Conservation (phyloP, 2,329 filamentous ascomycete species). For the Beauveria sp. region DNA sequence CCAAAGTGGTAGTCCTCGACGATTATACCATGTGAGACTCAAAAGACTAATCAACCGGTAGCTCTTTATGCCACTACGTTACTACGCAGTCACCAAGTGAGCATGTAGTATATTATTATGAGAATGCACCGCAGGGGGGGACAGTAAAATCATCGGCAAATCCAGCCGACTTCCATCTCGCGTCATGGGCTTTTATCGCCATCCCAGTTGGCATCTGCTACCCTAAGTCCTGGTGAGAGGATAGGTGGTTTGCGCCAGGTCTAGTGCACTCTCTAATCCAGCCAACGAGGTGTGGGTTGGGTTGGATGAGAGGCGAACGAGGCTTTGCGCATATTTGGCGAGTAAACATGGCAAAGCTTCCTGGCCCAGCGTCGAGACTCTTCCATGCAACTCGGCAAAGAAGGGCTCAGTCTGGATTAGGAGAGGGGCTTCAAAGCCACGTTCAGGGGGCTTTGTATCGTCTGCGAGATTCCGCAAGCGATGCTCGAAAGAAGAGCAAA, state of each 20-base stretch:
- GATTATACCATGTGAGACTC: not conserved
- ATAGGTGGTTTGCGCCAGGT: not conserved
- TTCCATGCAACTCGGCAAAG: not conserved
- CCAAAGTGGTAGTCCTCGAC: too few species aligned
- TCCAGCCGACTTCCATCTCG: slow-evolving; percentile 12
- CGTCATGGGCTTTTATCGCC: slow-evolving; percentile 14
- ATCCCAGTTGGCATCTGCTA: slow-evolving; percentile 14
- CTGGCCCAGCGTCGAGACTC: not conserved
- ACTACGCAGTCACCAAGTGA: slow-evolving; percentile 7
- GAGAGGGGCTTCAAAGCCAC: not conserved
- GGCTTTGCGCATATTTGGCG: not conserved
- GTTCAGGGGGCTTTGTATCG: not conserved
- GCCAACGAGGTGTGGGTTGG: not conserved
- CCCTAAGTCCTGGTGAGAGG: slow-evolving; percentile 9
- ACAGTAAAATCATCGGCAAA: slow-evolving; percentile 12
- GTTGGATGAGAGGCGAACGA: not conserved
- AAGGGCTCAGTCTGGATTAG: not conserved
- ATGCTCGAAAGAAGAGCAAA: not conserved
- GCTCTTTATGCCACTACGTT: not conserved
- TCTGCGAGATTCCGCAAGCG: not conserved
- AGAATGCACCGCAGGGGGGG: slow-evolving; percentile 9
- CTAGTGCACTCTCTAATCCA: not conserved
- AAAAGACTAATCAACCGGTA: not conserved
- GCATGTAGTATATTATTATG: slow-evolving; percentile 12
- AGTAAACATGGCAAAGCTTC: not conserved